phyloP scores from a whole-genome alignment of 352 stramenopile genomes.

The Phytopythium sindhum region DNA sequence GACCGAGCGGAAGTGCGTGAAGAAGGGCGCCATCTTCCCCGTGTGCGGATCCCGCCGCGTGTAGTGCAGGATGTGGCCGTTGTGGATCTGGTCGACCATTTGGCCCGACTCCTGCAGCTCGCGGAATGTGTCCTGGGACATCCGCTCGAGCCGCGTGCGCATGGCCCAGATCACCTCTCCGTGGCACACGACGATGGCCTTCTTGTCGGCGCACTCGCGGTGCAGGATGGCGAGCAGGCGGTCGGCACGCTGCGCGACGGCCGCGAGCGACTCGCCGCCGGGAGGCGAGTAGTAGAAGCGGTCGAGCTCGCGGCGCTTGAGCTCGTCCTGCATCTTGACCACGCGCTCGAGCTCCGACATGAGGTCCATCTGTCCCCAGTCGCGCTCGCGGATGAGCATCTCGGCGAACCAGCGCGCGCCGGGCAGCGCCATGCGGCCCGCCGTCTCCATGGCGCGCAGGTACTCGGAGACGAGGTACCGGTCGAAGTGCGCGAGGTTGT shows the following conservation, averaged over 20 bases:
- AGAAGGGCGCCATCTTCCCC: conserved; percentile 75
- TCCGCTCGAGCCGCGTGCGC: conserved; percentile 81
- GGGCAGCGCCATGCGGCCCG: conserved; percentile 68
- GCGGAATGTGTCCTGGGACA: conserved; percentile 86
- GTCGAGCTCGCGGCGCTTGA: conserved; percentile 76
- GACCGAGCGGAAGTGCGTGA: conserved; percentile 86
- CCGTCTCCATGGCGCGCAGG: conserved; percentile 84
- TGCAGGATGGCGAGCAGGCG: conserved; percentile 74
- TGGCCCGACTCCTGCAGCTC: conserved; percentile 80
- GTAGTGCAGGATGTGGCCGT: conserved; percentile 88
- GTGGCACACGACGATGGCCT: conserved; percentile 83
- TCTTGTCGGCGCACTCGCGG: conserved; percentile 73
- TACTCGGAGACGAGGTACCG: conserved; percentile 88
- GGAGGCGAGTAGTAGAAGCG: conserved; percentile 86
- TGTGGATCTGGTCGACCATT: conserved; percentile 90
- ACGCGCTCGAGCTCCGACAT: conserved; percentile 87
- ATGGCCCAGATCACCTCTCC: conserved; percentile 90
- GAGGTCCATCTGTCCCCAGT: conserved; percentile 89
- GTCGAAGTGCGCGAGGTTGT: conserved; percentile 76
- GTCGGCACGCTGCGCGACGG: conserved; percentile 79
- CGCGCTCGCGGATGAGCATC: conserved; percentile 86
- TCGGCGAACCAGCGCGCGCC: conserved; percentile 82
- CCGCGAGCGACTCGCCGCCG: conserved; percentile 78
- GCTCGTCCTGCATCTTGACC: conserved; percentile 87
- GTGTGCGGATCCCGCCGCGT: conserved; percentile 73